These are phyloP conservation scores for Candida pini DNA, from an alignment of 805 yeast species.

Conservation along the genomic window DNA sequence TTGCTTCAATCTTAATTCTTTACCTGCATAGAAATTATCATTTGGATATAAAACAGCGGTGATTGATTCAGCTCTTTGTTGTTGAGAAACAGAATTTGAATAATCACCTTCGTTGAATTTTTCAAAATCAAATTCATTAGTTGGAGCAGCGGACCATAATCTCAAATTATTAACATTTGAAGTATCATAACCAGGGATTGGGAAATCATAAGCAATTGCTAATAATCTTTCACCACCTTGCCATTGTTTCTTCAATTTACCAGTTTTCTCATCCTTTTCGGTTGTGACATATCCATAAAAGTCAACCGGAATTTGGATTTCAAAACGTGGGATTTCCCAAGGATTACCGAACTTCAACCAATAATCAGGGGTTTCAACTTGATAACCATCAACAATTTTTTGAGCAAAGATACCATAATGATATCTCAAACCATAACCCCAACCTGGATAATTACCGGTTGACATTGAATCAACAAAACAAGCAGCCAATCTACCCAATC, in stretches of 20 bases:
- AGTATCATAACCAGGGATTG: constrained; percentile 86
- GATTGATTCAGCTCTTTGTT: constrained; percentile 86
- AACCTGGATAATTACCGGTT: constrained; percentile 82
- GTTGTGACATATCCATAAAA: constrained; percentile 79
- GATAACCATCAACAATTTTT: constrained; percentile 85
- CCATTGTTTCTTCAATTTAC: constrained; percentile 63
- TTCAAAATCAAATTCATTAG: constrained; percentile 84
- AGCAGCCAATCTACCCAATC: constrained; percentile 90
- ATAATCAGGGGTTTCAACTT: constrained; percentile 90
- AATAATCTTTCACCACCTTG: constrained; percentile 82
- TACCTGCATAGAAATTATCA: constrained; percentile 87
- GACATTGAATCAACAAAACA: constrained; percentile 88
- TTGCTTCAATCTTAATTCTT: constrained; percentile 87
- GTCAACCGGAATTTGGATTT: constrained; percentile 84
- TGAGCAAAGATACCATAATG: constrained; percentile 93
- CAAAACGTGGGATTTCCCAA: constrained; percentile 87
- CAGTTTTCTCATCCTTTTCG: constrained; percentile 44
- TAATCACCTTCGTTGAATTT: constrained; percentile 92
- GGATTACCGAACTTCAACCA: constrained; percentile 89
- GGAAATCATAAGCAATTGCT: constrained; percentile 88
- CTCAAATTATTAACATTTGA: constrained; percentile 81
- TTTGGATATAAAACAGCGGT: constrained; percentile 92
- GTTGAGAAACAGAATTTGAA: constrained; percentile 73
- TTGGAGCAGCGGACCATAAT: constrained; percentile 86
- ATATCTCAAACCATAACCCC: constrained; percentile 95